Evolutionary conservation across 1,139 yeast genomes (phyloP).

Genomic region (Yamadazyma triangularis): DNA sequence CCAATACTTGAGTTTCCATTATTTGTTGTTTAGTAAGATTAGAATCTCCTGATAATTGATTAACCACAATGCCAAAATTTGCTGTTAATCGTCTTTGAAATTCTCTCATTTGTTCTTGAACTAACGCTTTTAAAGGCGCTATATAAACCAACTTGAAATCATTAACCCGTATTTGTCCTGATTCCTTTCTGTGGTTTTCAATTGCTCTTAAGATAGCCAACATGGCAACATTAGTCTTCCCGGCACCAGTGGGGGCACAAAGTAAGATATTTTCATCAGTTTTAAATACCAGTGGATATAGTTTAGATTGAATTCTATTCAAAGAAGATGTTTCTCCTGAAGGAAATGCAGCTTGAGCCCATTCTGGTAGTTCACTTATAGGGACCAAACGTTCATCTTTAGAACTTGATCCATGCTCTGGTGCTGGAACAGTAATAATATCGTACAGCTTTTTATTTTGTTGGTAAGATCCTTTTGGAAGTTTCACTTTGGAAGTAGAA

Average conservation of each 20-base stretch:
- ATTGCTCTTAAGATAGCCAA: constrained; percentile 77
- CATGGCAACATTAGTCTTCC: constrained; percentile 96
- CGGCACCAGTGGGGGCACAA: constrained; percentile 99
- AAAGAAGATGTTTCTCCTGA: constrained; percentile 58
- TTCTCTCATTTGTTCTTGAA: constrained; percentile 91
- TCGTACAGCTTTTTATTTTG: constrained; percentile 73
- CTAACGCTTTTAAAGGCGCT: constrained; percentile 94
- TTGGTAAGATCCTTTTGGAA: constrained; percentile 84
- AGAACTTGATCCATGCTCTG: constrained; percentile 49
- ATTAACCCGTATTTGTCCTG: constrained; percentile 42
- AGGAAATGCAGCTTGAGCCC: constrained; percentile 82
- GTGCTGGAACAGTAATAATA: constrained; percentile 77
- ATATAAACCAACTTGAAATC: constrained; percentile 87
- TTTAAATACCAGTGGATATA: constrained; percentile 71
- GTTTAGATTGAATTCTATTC: constrained; percentile 80
- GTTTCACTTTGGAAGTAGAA: constrained; percentile 60
- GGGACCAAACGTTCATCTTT: constrained; percentile 49
- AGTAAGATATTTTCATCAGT: constrained; percentile 69
- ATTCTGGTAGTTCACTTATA: constrained; percentile 64
- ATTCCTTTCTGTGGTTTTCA: constrained; percentile 46
- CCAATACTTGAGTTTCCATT: constrained; percentile 80
- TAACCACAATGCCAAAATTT: constrained; percentile 65
- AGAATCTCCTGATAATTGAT: constrained; percentile 97
- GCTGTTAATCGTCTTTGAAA: constrained; percentile 63
- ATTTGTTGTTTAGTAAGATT: constrained; percentile 85